Evolutionary conservation across 2,329 filamentous ascomycete species (phyloP).

Genomic region (Trichoderma sp.): DNA sequence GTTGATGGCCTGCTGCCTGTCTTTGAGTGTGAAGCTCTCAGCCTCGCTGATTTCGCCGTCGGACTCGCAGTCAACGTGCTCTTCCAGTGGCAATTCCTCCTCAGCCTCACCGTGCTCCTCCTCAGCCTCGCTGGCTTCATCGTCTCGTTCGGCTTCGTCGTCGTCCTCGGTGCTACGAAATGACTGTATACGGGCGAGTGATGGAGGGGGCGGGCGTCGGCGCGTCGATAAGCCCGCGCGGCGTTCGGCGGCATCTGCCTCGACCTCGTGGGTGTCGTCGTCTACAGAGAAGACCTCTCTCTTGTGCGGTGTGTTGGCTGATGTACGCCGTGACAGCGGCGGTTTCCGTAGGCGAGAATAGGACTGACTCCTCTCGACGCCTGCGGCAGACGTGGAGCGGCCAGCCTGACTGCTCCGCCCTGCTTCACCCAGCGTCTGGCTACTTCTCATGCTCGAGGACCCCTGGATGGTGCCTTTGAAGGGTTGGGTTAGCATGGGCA

Average conservation of each 20-base stretch:
- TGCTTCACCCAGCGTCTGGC: constrained; percentile 36
- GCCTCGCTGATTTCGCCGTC: constrained; percentile 80
- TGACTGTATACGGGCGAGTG: constrained; percentile 45
- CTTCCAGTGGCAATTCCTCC: constrained; percentile 45
- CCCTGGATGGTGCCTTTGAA: constrained; percentile 29
- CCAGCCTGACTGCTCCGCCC: constrained; percentile 32
- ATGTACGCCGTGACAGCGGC: constrained; percentile 67
- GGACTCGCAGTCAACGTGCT: constrained; percentile 59
- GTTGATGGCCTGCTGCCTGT: constrained; percentile 96
- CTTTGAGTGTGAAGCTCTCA: constrained; percentile 96
- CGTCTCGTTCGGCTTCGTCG: constrained; percentile 22
- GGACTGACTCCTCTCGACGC: constrained; percentile 47
- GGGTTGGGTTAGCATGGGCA: constrained; percentile 2
- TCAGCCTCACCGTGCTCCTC: constrained; percentile 35
- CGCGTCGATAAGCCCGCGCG: constrained; percentile 38
- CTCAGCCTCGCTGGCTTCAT: constrained; percentile 22
- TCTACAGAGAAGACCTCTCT: constrained; percentile 89
- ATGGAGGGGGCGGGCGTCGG: constrained; percentile 34
- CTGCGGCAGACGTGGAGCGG: constrained; percentile 41
- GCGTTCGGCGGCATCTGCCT: constrained; percentile 58
- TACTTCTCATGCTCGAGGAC: constrained; percentile 28
- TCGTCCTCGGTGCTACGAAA: constrained; percentile 25
- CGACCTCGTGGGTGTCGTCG: constrained; percentile 78
- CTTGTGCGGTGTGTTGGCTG: constrained; percentile 74
- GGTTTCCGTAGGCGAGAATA: constrained; percentile 64